Base-by-base conservation (phyloP, 1,284 basidiomycete genomes). In the Pseudomicrostroma phylloplanum region DNA sequence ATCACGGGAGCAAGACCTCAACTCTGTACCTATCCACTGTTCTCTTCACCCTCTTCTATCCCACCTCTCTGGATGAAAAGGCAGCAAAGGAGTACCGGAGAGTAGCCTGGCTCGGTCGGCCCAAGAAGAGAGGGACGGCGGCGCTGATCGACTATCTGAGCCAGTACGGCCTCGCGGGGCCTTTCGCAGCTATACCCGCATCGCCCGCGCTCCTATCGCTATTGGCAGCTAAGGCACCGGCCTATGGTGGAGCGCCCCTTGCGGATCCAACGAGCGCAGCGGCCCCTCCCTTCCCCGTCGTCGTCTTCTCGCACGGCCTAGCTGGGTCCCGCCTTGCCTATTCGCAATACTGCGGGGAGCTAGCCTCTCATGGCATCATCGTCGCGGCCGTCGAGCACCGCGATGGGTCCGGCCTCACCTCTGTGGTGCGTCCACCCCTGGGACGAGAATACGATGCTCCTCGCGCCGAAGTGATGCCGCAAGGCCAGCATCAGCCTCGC, bases 371-470 rank as follows among this genome's bases (percentile, higher is more conserved):
- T n/a, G 73, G 72, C 6, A 64, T 74, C 59, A 58, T 74, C 60
- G 83, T 84, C 1, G 81, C 78, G 12, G 82, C 81, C 1, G 79
- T 84, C n/a, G 83, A 84, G 65, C 83, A 83, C 61, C 76, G 82
- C 13, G 83, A 84, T 57, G 82, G 83, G 1, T 82, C 82, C 0
- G 80, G 80, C 26, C 80, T 83, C 6, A 80, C 79, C 46, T 80
- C 79, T 9, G 79, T 75, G 23, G 77, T 82, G 21, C 39, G 79
- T 73, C 26, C 67, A 73, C 41, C 72, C 70, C 46, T 67, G 76
- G 30, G 9, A 4, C 30, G 4, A 36, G 30, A 9, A 9, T 36
- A 4, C 30, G 30, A 9, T 3, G 30, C 30, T 42, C 80, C 80
- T 3, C 15, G 68, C 68, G 23, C 73, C 64, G 17, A 78, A 66